A percentile compares a stretch with the other conserved stretches of the same genome.
Conservation (phyloP, 345 rosid genomes). For the Streptanthus diversifolius region DNA sequence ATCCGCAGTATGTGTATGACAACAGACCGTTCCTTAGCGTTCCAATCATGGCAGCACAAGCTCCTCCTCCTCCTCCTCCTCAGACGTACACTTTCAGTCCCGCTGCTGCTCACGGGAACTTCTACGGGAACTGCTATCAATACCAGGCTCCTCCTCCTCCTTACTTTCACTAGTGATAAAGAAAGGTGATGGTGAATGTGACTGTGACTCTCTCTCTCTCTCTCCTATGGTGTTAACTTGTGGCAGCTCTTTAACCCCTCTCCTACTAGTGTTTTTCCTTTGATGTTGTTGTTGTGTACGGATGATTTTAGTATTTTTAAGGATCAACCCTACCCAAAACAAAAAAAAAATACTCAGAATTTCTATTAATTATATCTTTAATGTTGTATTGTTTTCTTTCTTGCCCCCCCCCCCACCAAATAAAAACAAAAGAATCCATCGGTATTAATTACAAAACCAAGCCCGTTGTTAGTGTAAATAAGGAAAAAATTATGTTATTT, state of each 20-base stretch:
- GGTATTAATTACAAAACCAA: neutral
- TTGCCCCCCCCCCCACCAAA: neutral
- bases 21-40: constrained; percentile 65
- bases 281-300: constrained; percentile 53
- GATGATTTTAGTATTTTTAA: constrained; percentile 57
- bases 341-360: constrained; percentile 7
- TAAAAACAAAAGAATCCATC: neutral
- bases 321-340: constrained; percentile 38
- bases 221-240: constrained; percentile 32
- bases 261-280: constrained; percentile 13
- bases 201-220: constrained; percentile 53
- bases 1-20: constrained; percentile 75
- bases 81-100: constrained; percentile 67
- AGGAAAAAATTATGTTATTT: neutral
- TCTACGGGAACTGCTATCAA: constrained; percentile 88
- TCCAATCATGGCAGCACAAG: constrained; percentile 52
- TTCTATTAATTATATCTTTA: constrained; percentile 45
- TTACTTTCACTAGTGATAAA: constrained; percentile 55
- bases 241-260: constrained; percentile 32
- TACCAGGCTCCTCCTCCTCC: constrained; percentile 67
- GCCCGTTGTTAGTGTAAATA: neutral
- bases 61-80: constrained; percentile 58
- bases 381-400: constrained; percentile 36
- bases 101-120: constrained; percentile 71
- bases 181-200: constrained; percentile 37